Evolutionary conservation across 2,329 filamentous ascomycete species (phyloP).

Genomic region (Penicillium decumbens): DNA sequence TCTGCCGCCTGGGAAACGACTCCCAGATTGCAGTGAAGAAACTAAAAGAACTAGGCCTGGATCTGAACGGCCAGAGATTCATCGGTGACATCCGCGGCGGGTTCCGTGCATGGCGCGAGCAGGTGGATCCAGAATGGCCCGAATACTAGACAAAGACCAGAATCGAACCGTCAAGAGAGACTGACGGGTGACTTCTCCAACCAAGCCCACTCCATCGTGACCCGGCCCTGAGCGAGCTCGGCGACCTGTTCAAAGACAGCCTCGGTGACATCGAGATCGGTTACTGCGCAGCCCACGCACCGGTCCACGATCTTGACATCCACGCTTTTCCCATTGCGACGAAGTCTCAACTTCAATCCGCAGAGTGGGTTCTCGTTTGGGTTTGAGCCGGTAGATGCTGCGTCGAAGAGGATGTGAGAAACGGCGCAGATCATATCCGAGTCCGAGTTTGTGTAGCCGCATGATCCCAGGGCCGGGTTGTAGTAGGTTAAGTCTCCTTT

Average conservation of each 20-base stretch:
- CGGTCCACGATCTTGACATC: conserved; percentile 66
- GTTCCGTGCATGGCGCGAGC: conserved; percentile 40
- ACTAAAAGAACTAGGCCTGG: conserved; percentile 39
- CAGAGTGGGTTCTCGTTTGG: conserved; percentile 66
- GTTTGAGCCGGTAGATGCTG: conserved; percentile 48
- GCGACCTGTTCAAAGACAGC: conserved; percentile 48
- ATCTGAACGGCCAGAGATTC: conserved; percentile 30
- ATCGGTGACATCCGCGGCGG: conserved; percentile 44
- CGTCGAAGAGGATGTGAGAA: conserved; percentile 63
- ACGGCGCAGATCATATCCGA: conserved; percentile 62
- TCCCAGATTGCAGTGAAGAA: conserved; percentile 45
- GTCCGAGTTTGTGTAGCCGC: conserved; percentile 55
- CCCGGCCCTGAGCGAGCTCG: conserved; percentile 45
- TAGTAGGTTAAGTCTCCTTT: conserved; percentile 68
- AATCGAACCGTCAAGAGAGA: conserved; percentile 2
- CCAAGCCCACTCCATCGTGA: conserved; percentile 51
- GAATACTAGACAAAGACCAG: neutral
- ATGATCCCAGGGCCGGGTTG: conserved; percentile 62
- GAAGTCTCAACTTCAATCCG: conserved; percentile 60
- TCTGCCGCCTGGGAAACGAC: conserved; percentile 49
- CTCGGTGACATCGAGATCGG: conserved; percentile 49
- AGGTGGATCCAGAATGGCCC: conserved; percentile 37
- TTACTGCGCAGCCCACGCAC: conserved; percentile 51
- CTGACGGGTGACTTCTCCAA: conserved; percentile 37
- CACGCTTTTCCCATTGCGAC: conserved; percentile 51